phyloP scores from a whole-genome alignment of 768 basidiomycete species.

The Mycena venus region DNA sequence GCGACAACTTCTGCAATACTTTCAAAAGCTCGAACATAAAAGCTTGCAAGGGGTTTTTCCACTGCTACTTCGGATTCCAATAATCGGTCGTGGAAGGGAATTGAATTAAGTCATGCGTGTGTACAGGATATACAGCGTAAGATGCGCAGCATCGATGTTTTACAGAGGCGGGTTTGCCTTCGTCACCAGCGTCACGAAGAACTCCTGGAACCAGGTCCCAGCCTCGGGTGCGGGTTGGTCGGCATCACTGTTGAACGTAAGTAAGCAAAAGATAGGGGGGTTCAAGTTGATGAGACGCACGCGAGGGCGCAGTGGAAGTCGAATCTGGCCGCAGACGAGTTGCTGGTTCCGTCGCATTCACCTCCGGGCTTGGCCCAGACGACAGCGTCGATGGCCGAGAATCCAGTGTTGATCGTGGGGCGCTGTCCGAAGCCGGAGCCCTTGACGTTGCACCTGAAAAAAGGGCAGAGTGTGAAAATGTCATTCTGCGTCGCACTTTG shows the following conservation, averaged over 20 bases:
- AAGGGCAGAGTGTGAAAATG: neutral
- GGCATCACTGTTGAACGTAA: slow-evolving; percentile 57
- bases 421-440: slow-evolving; percentile 62
- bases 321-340: slow-evolving; percentile 41
- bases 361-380: slow-evolving; percentile 63
- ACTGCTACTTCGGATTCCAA: neutral
- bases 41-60: no score
- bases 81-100: neutral
- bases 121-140: neutral
- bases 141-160: slow-evolving; percentile 18
- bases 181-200: slow-evolving; percentile 68
- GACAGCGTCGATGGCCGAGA: slow-evolving; percentile 55
- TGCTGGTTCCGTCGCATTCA: slow-evolving; percentile 58
- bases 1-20: no score
- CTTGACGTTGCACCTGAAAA: slow-evolving; percentile 67
- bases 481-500: neutral
- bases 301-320: slow-evolving; percentile 55
- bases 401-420: slow-evolving; percentile 55
- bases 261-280: slow-evolving; percentile 14
- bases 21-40: no score
- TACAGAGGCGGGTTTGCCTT: slow-evolving; percentile 68
- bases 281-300: slow-evolving; percentile 47
- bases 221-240: slow-evolving; percentile 70
- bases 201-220: slow-evolving; percentile 79
- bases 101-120: slow-evolving; percentile 1